Evolutionary conservation across 129 eudicot species (phyloP).

Genomic region (Tagetes erecta): DNA sequence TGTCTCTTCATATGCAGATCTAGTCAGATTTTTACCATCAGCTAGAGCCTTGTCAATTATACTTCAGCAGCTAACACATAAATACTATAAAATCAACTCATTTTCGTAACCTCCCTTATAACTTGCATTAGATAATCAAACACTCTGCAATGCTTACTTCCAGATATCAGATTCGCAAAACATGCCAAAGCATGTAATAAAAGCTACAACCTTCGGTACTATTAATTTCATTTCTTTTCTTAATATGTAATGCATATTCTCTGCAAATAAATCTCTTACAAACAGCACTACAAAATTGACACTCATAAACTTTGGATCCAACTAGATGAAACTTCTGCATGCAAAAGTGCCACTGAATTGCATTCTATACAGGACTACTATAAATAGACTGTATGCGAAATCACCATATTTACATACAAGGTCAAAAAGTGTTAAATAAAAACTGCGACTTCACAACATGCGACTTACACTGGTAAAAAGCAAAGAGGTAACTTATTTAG

Average conservation of each 20-base stretch:
- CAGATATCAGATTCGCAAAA: slow-evolving; percentile 6
- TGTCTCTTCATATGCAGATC: slow-evolving; percentile 8
- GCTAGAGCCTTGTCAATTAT: slow-evolving; percentile 8
- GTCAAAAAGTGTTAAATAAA: background rate
- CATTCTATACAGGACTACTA: background rate
- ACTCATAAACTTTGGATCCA: background rate
- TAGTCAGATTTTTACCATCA: slow-evolving; percentile 19
- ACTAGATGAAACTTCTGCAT: background rate
- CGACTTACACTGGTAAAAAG: background rate
- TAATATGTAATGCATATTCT: slow-evolving; percentile 9
- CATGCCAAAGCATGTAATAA: slow-evolving; percentile 20
- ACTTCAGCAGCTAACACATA: slow-evolving; percentile 17
- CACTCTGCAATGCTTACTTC: slow-evolving; percentile 15
- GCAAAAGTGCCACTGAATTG: background rate
- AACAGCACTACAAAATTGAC: slow-evolving; percentile 4
- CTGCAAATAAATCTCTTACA: slow-evolving; percentile 9
- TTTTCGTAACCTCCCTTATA: slow-evolving; percentile 18
- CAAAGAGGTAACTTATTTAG: slow-evolving; percentile 6
- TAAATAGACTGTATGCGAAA: background rate
- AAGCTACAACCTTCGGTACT: slow-evolving; percentile 15
- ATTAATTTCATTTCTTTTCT: slow-evolving; percentile 8
- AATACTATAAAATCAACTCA: slow-evolving; percentile 19
- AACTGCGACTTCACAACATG: slow-evolving; percentile 8
- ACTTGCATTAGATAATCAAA: slow-evolving; percentile 11
- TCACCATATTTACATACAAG: background rate